Evolutionary conservation across 2,329 filamentous ascomycete genomes (phyloP).

Genomic region (Aspergillus novofumigatus): DNA sequence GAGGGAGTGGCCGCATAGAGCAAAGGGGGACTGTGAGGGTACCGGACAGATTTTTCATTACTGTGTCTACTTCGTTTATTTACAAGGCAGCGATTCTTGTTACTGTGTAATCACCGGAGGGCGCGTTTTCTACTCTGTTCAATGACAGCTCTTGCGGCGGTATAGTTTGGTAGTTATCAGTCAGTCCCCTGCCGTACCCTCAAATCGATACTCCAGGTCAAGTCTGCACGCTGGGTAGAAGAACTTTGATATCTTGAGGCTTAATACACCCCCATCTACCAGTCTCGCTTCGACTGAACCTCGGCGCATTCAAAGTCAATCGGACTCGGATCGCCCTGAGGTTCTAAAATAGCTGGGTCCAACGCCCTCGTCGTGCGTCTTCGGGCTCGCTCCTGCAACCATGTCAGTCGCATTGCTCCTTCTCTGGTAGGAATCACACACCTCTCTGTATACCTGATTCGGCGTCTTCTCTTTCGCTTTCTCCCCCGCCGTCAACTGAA

Average conservation of each 20-base stretch:
- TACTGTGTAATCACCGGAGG: not conserved
- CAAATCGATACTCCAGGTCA: not conserved
- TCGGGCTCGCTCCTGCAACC: conserved; percentile 22
- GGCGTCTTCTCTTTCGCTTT: conserved; percentile 21
- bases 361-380: conserved; percentile 19
- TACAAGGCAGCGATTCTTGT: not conserved
- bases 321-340: conserved; percentile 21
- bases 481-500: conserved; percentile 23
- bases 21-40: not conserved
- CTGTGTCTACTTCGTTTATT: not conserved
- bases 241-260: not conserved
- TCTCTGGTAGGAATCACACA: conserved; percentile 2
- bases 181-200: not conserved
- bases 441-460: conserved; percentile 30
- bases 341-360: conserved; percentile 26
- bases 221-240: not conserved
- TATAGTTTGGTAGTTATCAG: not conserved
- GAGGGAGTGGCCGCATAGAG: conserved; percentile 9
- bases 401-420: not conserved
- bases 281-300: conserved; percentile 13
- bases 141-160: not conserved
- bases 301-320: conserved; percentile 27
- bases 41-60: not conserved
- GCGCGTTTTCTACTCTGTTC: not conserved
- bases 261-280: not conserved